Percentiles rank a stretch among this genome's conserved stretches.
Evolutionary conservation across 177 flowering plant genomes (phyloP).

Genomic region (Vitis hybrid): DNA sequence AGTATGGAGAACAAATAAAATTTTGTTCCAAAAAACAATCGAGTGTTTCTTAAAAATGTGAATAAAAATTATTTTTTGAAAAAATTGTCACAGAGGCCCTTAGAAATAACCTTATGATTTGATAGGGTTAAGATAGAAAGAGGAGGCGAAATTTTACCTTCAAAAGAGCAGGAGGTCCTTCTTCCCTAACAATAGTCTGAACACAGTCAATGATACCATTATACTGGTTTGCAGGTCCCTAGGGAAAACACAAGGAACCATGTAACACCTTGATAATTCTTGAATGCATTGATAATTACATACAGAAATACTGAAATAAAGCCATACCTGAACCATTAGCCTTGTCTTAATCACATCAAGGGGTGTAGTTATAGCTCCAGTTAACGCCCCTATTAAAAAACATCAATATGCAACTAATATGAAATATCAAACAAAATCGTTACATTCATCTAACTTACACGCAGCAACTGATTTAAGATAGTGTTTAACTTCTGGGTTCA

Average conservation of each 20-base stretch:
- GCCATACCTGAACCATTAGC: constrained; percentile 87
- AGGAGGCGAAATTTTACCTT: constrained; percentile 51
- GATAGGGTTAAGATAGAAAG: neutral
- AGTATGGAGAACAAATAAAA: neutral
- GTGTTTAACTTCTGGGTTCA: too few species aligned
- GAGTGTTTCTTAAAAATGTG: too few species aligned
- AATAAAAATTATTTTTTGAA: neutral
- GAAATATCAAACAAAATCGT: too few species aligned
- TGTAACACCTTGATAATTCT: neutral
- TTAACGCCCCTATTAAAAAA: constrained; percentile 62
- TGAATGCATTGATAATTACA: too few species aligned
- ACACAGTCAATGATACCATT: constrained; percentile 88
- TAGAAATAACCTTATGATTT: neutral
- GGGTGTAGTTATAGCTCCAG: constrained; percentile 96
- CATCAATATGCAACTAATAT: too few species aligned
- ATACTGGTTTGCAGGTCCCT: constrained; percentile 91
- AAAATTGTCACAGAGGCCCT: neutral
- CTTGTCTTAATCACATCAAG: constrained; percentile 98
- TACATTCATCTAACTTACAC: too few species aligned
- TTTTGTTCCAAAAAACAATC: too few species aligned
- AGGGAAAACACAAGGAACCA: neutral
- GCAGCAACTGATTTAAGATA: too few species aligned
- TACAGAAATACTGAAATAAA: too few species aligned
- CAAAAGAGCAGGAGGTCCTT: constrained; percentile 85
- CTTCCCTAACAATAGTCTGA: constrained; percentile 79